Evolutionary conservation across 345 rosid genomes (phyloP).

Genomic region (Alliaria petiolata): DNA sequence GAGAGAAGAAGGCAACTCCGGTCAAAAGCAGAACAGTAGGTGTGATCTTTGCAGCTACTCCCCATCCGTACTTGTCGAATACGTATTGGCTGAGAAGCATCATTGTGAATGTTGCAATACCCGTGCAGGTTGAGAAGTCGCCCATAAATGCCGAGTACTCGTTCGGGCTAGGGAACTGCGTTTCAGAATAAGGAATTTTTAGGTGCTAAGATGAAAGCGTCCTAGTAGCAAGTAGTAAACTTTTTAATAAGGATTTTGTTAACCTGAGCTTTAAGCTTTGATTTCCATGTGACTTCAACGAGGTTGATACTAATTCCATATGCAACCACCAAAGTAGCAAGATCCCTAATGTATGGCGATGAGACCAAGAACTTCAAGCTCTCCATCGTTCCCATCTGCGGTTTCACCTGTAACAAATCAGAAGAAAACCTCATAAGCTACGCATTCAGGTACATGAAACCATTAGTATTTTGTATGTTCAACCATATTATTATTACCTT

Average conservation of each 20-base stretch:
- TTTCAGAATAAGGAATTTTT: background rate
- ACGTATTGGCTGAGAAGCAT: conserved; percentile 89
- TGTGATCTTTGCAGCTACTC: conserved; percentile 89
- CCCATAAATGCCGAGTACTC: conserved; percentile 99
- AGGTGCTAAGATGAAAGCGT: background rate
- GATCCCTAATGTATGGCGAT: conserved; percentile 84
- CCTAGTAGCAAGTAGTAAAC: background rate
- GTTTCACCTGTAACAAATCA: conserved; percentile 58
- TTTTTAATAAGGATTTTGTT: background rate
- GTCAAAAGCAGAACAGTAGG: conserved; percentile 85
- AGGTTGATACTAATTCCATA: conserved; percentile 98
- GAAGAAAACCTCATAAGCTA: background rate
- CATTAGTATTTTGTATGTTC: background rate
- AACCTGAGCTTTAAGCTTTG: conserved; percentile 99
- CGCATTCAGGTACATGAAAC: background rate
- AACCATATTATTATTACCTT: conserved; percentile 47
- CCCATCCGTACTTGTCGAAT: conserved; percentile 92
- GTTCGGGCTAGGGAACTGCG: conserved; percentile 94
- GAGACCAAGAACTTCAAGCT: conserved; percentile 95
- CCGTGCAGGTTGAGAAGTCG: conserved; percentile 92
- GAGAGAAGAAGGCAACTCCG: conserved; percentile 90
- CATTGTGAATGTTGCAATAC: conserved; percentile 87
- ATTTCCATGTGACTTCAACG: conserved; percentile 98
- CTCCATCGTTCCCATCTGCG: conserved; percentile 93
- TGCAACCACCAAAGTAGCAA: conserved; percentile 95